A percentile compares a stretch with the other conserved stretches of the same genome.
Conservation (phyloP, 139 green algal species). For the Volvox africanus region DNA sequence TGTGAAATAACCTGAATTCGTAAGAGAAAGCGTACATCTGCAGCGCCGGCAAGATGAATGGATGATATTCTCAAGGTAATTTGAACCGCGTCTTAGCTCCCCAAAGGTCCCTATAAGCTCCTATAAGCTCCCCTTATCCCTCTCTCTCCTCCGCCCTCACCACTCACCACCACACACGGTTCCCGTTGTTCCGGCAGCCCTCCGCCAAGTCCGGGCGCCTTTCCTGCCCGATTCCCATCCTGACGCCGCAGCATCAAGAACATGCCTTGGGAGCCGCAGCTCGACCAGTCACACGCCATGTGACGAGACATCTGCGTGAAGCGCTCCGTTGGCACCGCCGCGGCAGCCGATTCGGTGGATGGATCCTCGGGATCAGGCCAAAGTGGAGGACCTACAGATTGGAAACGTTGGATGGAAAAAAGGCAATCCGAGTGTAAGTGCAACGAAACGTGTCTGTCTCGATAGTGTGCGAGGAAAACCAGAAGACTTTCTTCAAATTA, state of each 20-base stretch:
- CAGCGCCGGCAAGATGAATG: too few species aligned
- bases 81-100: too few species aligned
- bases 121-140: too few species aligned
- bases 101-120: too few species aligned
- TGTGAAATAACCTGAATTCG: too few species aligned
- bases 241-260: background rate
- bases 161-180: slow-evolving; percentile 40
- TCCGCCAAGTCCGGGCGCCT: background rate
- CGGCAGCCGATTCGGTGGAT: background rate
- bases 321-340: background rate
- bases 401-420: too few species aligned
- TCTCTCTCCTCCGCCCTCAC: background rate
- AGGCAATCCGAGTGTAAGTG: too few species aligned
- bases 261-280: slow-evolving; percentile 28
- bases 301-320: slow-evolving; percentile 3
- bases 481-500: too few species aligned
- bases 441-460: too few species aligned
- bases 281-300: slow-evolving; percentile 29
- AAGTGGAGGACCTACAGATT: background rate
- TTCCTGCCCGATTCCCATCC: background rate
- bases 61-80: too few species aligned
- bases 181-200: background rate
- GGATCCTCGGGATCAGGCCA: slow-evolving; percentile 34
- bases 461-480: too few species aligned
- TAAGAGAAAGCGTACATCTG: too few species aligned